Percentiles rank a stretch among this genome's conserved stretches.
Conservation (phyloP, 2,329 filamentous ascomycete species). For the Metarhizium humberi region DNA sequence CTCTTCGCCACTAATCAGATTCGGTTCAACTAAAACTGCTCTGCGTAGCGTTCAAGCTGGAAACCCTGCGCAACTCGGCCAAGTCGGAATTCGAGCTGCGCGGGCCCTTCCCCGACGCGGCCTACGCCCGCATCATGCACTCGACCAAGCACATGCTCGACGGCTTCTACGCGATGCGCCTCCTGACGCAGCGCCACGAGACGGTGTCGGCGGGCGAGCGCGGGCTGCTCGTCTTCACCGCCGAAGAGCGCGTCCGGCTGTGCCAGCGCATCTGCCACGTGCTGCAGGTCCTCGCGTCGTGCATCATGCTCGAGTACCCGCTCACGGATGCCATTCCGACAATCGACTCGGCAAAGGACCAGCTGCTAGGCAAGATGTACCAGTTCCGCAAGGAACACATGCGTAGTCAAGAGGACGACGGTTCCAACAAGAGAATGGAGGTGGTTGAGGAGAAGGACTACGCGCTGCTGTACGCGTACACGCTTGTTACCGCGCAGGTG, state of each 20-base stretch:
- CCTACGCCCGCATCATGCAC: slow-evolving; percentile 65
- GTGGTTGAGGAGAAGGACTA: slow-evolving; percentile 69
- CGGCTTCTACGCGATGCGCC: slow-evolving; percentile 92
- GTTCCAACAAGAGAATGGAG: slow-evolving; percentile 12
- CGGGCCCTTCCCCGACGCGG: slow-evolving; percentile 72
- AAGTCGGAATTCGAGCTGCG: slow-evolving; percentile 81
- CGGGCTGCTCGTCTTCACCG: slow-evolving; percentile 69
- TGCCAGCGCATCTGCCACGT: slow-evolving; percentile 89
- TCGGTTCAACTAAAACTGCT: not conserved
- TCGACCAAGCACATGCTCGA: slow-evolving; percentile 81
- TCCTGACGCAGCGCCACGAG: slow-evolving; percentile 75
- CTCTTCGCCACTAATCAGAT: not conserved
- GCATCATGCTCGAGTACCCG: slow-evolving; percentile 89
- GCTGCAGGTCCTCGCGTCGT: slow-evolving; percentile 76
- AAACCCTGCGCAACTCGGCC: slow-evolving; percentile 63
- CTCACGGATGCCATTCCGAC: slow-evolving; percentile 82
- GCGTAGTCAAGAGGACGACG: slow-evolving; percentile 15
- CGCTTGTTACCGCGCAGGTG: slow-evolving; percentile 57
- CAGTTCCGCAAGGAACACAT: slow-evolving; percentile 67
- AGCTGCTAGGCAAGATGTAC: slow-evolving; percentile 78
- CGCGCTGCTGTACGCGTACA: slow-evolving; percentile 87
- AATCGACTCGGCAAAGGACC: slow-evolving; percentile 70
- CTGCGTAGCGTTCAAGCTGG: slow-evolving; percentile 52
- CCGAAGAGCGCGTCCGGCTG: slow-evolving; percentile 67
- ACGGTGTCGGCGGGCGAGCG: slow-evolving; percentile 71